Conservation (phyloP, 2,329 filamentous ascomycete genomes). For the Cryphonectria carpinicola region DNA sequence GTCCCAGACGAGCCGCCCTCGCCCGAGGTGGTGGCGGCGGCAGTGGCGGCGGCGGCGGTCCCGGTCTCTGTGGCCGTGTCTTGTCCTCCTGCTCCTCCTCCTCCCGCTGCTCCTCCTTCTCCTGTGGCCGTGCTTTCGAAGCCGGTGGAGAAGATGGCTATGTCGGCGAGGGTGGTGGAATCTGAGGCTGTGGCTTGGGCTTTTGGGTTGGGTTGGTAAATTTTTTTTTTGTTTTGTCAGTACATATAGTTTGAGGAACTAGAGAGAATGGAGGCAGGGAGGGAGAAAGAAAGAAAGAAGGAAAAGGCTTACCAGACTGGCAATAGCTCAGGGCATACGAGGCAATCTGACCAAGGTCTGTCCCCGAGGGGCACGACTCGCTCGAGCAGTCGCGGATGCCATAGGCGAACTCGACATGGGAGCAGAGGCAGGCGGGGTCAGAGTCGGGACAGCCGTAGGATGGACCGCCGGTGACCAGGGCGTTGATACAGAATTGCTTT, state of each 20-base stretch:
- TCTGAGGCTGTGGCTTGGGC: conserved; percentile 11
- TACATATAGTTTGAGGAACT: background rate
- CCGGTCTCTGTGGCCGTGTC: background rate
- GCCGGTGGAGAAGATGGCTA: conserved; percentile 13
- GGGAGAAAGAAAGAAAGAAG: too few species aligned
- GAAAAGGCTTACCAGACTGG: background rate
- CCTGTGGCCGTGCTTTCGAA: background rate
- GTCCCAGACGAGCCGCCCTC: background rate
- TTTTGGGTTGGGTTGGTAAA: background rate
- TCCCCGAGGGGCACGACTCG: conserved; percentile 42
- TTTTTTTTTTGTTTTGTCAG: background rate
- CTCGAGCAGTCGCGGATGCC: conserved; percentile 56
- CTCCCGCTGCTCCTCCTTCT: background rate
- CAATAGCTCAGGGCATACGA: conserved; percentile 14
- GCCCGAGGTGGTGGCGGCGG: background rate
- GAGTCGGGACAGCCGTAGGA: conserved; percentile 49
- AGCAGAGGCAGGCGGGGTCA: conserved; percentile 49
- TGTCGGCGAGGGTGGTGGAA: conserved; percentile 4
- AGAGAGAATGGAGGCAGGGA: too few species aligned
- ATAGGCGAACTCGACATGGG: conserved; percentile 49
- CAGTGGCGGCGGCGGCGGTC: background rate
- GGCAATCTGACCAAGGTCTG: background rate
- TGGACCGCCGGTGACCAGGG: conserved; percentile 52
- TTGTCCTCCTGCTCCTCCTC: background rate
- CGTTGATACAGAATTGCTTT: conserved; percentile 52